These are phyloP conservation scores for Mortierella sp. DNA, from an alignment of 371 early-diverging fungal species.

Conservation along the genomic window DNA sequence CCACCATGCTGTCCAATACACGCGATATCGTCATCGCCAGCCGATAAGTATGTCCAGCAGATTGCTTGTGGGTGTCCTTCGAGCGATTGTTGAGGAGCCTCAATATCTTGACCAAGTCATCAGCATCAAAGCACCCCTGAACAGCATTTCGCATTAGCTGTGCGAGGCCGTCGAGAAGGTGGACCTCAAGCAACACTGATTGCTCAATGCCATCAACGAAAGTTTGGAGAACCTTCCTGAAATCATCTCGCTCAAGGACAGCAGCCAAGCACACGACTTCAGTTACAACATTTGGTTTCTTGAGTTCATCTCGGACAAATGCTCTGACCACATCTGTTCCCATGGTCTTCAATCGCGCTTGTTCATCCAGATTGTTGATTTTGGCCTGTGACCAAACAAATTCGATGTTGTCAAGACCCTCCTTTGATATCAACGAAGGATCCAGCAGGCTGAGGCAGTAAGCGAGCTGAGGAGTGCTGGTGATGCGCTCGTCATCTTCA, in stretches of 20 bases:
- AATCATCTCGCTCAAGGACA: background rate
- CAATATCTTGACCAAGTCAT: slow-evolving; percentile 6
- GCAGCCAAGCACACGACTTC: background rate
- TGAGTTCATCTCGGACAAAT: slow-evolving; percentile 1
- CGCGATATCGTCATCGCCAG: background rate
- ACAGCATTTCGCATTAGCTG: background rate
- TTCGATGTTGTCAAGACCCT: background rate
- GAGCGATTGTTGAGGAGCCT: background rate
- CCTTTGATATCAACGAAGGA: background rate
- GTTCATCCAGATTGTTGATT: background rate
- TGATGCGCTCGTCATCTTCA: background rate
- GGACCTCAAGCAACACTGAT: background rate
- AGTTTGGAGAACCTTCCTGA: background rate
- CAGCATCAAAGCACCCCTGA: background rate
- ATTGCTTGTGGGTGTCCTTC: background rate
- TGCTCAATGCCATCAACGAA: background rate
- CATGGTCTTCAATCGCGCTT: background rate
- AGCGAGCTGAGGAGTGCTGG: background rate
- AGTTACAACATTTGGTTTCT: background rate
- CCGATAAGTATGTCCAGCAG: background rate
- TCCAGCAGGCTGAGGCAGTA: background rate
- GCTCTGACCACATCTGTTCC: background rate
- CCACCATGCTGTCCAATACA: background rate
- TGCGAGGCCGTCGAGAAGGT: background rate
- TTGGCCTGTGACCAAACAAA: background rate